Evolutionary conservation across 2,329 filamentous ascomycete genomes (phyloP).

Genomic region (Huntiella moniliformis): DNA sequence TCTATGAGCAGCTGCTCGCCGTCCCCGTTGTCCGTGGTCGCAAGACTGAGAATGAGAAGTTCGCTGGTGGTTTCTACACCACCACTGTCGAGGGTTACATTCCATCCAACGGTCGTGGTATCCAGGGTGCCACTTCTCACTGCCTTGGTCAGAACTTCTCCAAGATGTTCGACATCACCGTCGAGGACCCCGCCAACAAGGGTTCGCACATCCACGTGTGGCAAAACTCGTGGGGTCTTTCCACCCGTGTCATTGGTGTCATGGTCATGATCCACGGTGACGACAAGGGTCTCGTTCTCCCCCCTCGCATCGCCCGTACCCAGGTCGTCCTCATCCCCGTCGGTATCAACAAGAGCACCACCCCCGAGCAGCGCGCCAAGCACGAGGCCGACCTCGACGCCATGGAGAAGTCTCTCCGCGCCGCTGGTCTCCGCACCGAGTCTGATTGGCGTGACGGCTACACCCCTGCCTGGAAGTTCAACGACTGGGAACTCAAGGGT

Average conservation of each 20-base stretch:
- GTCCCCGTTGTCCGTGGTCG: constrained; percentile 83
- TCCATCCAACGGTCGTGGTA: constrained; percentile 83
- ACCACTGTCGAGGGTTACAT: constrained; percentile 96
- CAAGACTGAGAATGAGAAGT: constrained; percentile 98
- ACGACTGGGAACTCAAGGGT: constrained; percentile 95
- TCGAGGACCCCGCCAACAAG: constrained; percentile 76
- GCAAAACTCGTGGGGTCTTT: constrained; percentile 99
- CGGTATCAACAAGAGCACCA: constrained; percentile 76
- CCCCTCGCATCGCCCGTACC: constrained; percentile 70
- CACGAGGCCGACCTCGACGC: constrained; percentile 59
- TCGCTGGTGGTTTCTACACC: constrained; percentile 89
- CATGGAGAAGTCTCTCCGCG: constrained; percentile 49
- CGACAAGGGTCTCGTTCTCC: constrained; percentile 84
- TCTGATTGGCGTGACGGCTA: constrained; percentile 78
- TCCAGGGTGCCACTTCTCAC: constrained; percentile 91
- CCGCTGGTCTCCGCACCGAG: constrained; percentile 57
- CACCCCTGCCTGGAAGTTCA: constrained; percentile 94
- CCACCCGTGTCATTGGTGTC: constrained; percentile 89
- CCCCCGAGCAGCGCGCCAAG: constrained; percentile 56
- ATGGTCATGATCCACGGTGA: constrained; percentile 98
- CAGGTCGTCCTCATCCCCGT: constrained; percentile 83
- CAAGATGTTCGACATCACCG: constrained; percentile 97
- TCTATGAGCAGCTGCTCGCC: constrained; percentile 86
- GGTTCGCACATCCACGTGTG: constrained; percentile 71
- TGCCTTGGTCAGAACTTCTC: constrained; percentile 94